A percentile compares a stretch with the other conserved stretches of the same genome.
Evolutionary conservation across 2,329 filamentous ascomycete species (phyloP).

Genomic region (Hypoxylon sp.): DNA sequence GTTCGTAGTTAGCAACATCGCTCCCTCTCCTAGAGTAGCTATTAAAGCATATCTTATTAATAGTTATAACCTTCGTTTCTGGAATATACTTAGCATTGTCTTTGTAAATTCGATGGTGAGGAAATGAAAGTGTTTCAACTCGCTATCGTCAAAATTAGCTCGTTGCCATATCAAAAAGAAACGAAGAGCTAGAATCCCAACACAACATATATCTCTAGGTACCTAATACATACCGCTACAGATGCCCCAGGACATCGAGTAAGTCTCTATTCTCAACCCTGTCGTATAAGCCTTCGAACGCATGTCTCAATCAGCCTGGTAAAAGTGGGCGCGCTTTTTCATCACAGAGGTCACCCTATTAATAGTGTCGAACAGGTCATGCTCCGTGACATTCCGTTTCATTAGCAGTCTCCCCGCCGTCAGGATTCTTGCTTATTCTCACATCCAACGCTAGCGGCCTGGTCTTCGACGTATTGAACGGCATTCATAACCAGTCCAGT

Average conservation of each 20-base stretch:
- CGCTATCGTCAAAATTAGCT: too few species aligned
- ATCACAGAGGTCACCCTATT: conserved; percentile 13
- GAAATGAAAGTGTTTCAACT: too few species aligned
- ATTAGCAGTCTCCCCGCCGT: conserved; percentile 7
- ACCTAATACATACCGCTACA: conserved; percentile 15
- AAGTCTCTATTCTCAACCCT: neutral
- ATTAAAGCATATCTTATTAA: too few species aligned
- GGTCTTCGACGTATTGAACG: conserved; percentile 38
- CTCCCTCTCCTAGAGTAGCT: conserved; percentile 19
- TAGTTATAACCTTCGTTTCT: too few species aligned
- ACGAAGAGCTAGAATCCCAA: too few species aligned
- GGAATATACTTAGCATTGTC: too few species aligned
- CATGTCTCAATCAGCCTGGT: conserved; percentile 26
- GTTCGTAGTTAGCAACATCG: conserved; percentile 39
- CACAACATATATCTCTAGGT: too few species aligned
- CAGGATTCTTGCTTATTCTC: conserved; percentile 1
- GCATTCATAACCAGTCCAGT: conserved; percentile 29
- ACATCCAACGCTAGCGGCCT: conserved; percentile 9
- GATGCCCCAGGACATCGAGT: conserved; percentile 36
- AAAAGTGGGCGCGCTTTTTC: conserved; percentile 30
- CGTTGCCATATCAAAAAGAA: too few species aligned
- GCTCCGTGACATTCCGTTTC: neutral
- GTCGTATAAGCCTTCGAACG: conserved; percentile 38
- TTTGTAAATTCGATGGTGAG: too few species aligned
- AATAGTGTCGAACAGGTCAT: conserved; percentile 8